These are phyloP conservation scores for Aspergillus brunneoviolaceus DNA, from an alignment of 2,329 filamentous ascomycete species.

Conservation along the genomic window DNA sequence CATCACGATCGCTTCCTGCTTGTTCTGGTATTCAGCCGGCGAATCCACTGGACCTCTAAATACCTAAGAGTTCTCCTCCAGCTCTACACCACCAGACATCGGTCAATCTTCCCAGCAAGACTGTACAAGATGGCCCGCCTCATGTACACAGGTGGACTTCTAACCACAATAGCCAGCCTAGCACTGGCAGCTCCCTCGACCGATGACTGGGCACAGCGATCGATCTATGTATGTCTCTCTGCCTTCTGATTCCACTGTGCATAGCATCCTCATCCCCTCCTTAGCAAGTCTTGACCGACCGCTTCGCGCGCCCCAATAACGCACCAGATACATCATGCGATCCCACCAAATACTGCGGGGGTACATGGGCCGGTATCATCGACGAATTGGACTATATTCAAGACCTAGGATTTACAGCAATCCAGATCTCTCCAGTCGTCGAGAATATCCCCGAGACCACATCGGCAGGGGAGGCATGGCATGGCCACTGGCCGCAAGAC, in stretches of 20 bases:
- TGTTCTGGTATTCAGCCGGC: neutral
- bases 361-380: conserved; percentile 59
- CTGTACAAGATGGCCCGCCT: neutral
- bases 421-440: conserved; percentile 40
- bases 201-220: neutral
- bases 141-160: neutral
- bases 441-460: conserved; percentile 34
- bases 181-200: neutral
- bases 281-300: conserved; percentile 56
- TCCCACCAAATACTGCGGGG: conserved; percentile 55
- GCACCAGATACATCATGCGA: conserved; percentile 23
- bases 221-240: conserved; percentile 50
- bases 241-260: neutral
- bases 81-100: neutral
- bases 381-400: conserved; percentile 52
- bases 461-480: conserved; percentile 44
- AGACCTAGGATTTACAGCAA: conserved; percentile 44
- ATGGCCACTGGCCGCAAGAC: conserved; percentile 50
- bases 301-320: conserved; percentile 52
- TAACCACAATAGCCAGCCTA: neutral
- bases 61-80: neutral
- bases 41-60: neutral
- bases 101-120: neutral
- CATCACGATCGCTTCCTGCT: neutral
- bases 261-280: neutral